A percentile compares a stretch with the other conserved stretches of the same genome.
Evolutionary conservation across 495 filamentous ascomycete species (phyloP).

Genomic region (Penicillium ochrochloron): DNA sequence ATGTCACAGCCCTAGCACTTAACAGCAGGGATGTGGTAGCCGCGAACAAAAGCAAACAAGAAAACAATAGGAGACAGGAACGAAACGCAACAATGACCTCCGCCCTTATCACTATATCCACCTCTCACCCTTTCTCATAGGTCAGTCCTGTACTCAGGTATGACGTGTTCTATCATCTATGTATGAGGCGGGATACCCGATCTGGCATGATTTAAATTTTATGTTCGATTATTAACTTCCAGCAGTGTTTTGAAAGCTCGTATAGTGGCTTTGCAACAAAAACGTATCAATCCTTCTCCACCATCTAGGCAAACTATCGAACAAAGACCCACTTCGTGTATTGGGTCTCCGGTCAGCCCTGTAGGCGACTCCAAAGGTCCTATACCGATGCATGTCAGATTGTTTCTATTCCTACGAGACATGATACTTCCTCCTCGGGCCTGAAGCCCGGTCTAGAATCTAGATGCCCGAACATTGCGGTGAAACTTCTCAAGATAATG

Average conservation of each 20-base stretch:
- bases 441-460: constrained; percentile 13
- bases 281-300: neutral
- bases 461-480: constrained; percentile 18
- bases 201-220: neutral
- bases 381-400: constrained; percentile 21
- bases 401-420: constrained; percentile 14
- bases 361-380: constrained; percentile 4
- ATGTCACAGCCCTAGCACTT: neutral
- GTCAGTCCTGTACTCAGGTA: constrained; percentile 12
- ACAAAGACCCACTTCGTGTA: constrained; percentile 1
- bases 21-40: neutral
- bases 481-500: neutral
- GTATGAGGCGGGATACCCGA: neutral
- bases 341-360: neutral
- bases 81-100: constrained; percentile 4
- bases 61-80: neutral
- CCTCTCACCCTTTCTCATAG: constrained; percentile 15
- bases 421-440: constrained; percentile 13
- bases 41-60: neutral
- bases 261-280: constrained; percentile 1
- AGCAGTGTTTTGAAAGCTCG: neutral
- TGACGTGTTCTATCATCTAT: constrained; percentile 23
- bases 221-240: neutral
- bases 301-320: constrained; percentile 1
- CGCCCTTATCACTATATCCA: constrained; percentile 13